Base-by-base conservation (phyloP, 208 protist genomes). In the Trichomonas gallinae region DNA sequence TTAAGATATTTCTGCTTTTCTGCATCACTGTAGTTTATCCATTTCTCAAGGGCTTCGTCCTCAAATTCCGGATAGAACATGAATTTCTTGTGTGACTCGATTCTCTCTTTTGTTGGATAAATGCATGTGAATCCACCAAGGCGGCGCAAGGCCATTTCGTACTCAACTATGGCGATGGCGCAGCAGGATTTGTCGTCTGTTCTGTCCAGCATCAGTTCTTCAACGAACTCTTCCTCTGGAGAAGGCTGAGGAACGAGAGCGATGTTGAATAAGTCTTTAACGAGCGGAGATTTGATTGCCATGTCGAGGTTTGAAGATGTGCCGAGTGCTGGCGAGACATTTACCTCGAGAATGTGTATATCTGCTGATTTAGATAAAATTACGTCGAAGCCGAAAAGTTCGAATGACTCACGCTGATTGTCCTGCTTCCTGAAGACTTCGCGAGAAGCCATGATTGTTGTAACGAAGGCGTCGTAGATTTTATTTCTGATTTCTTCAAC, bases 331-430 rank as follows among this genome's bases (percentile, higher is more conserved):
- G 97, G 97, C 6, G 63, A 97, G 2, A 93, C 87, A 97, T 97
- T 97, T 8, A 97, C 88, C 63, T 97, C 97, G 40, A 97, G 82
- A n/a, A 97, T 42, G 21, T 88, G 97, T 6, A 97, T 96, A 3
- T 96, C 38, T 0, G 96, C 96, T 58, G 42, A 34, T 31, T 40
- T 1, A 96, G 97, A 97, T 23, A 97, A 34, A 31, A 97, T 96
- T 26, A 97, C 97, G 42, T 97, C 97, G 44, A 97, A 63, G 34
- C 97, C 97, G 48, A 97, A 96, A 58, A 97, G 83, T 45, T 97
- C 97, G 44, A 97, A 97, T 51, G 87, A 93, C 17, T 38, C 10
- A 13, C 87, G 11, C 1, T 51, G 87, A 8, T 58, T 93, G 3
- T 38, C 0, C 15, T 93, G 87, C 8, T 42, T 2, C 4, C 42